Evolutionary conservation across 2,329 filamentous ascomycete genomes (phyloP).

Genomic region (Sordariomycetes sp.): DNA sequence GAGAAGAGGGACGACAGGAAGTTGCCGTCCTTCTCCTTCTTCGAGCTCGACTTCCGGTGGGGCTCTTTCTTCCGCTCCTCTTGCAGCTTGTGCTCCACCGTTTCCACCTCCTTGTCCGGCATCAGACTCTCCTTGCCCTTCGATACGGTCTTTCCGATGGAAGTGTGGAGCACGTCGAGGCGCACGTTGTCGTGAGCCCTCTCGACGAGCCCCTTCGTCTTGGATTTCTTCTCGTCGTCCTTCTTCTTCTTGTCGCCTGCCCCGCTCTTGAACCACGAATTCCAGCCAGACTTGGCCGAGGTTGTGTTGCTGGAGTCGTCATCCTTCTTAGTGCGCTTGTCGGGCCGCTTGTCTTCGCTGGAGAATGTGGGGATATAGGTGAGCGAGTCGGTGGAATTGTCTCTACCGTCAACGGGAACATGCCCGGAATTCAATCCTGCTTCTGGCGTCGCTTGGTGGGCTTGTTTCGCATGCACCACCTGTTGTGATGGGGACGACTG

Average conservation of each 20-base stretch:
- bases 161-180: constrained; percentile 77
- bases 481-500: neutral
- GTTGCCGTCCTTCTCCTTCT: constrained; percentile 87
- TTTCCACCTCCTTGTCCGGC: constrained; percentile 65
- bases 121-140: constrained; percentile 75
- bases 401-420: constrained; percentile 57
- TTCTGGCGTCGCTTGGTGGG: constrained; percentile 49
- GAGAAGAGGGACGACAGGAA: constrained; percentile 93
- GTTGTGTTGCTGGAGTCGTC: constrained; percentile 46
- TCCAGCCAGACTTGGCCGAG: constrained; percentile 65
- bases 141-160: constrained; percentile 59
- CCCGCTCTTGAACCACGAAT: constrained; percentile 65
- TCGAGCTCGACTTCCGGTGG: constrained; percentile 60
- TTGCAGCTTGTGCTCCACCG: constrained; percentile 58
- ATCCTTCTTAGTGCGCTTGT: constrained; percentile 65
- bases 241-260: constrained; percentile 59
- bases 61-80: constrained; percentile 78
- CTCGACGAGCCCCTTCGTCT: constrained; percentile 43
- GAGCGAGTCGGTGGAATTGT: constrained; percentile 60
- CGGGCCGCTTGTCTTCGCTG: constrained; percentile 59
- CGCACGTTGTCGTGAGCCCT: constrained; percentile 67
- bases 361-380: constrained; percentile 69
- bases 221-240: constrained; percentile 52
- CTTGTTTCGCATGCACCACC: neutral
- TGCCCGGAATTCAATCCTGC: constrained; percentile 45